Evolutionary conservation across 352 stramenopile genomes (phyloP).

Genomic region (Halophytophthora polymorphica): DNA sequence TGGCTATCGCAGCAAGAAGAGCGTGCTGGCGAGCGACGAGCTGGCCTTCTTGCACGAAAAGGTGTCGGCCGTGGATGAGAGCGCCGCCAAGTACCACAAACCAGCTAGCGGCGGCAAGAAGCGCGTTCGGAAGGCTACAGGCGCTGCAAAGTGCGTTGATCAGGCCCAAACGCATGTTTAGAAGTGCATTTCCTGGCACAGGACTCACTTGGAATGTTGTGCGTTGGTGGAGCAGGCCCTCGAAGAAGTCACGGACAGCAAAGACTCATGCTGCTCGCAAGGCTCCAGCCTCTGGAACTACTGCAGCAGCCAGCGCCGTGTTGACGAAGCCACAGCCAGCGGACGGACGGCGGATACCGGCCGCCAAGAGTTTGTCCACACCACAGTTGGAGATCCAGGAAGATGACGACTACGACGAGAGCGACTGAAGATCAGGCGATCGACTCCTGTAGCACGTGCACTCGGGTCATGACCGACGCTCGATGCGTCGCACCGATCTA

Average conservation of each 20-base stretch:
- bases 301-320: neutral
- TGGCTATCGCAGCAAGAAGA: slow-evolving; percentile 41
- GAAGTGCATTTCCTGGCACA: neutral
- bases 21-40: slow-evolving; percentile 36
- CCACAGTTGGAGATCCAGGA: slow-evolving; percentile 42
- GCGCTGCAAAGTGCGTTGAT: slow-evolving; percentile 10
- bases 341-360: slow-evolving; percentile 5
- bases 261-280: slow-evolving; percentile 1
- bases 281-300: neutral
- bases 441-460: too few species aligned
- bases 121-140: slow-evolving; percentile 3
- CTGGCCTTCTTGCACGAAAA: slow-evolving; percentile 56
- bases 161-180: slow-evolving; percentile 7
- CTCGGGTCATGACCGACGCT: slow-evolving; percentile 1
- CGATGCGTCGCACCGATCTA: slow-evolving; percentile 12
- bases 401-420: slow-evolving; percentile 75
- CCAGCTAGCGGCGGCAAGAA: slow-evolving; percentile 24
- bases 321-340: slow-evolving; percentile 1
- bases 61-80: slow-evolving; percentile 56
- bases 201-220: neutral
- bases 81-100: slow-evolving; percentile 57
- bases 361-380: neutral
- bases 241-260: slow-evolving; percentile 18
- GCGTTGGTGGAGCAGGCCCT: slow-evolving; percentile 6
- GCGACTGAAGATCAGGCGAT: slow-evolving; percentile 26